These are phyloP conservation scores for Acacia concinna DNA, from an alignment of 331 rosid species.

Conservation along the genomic window DNA sequence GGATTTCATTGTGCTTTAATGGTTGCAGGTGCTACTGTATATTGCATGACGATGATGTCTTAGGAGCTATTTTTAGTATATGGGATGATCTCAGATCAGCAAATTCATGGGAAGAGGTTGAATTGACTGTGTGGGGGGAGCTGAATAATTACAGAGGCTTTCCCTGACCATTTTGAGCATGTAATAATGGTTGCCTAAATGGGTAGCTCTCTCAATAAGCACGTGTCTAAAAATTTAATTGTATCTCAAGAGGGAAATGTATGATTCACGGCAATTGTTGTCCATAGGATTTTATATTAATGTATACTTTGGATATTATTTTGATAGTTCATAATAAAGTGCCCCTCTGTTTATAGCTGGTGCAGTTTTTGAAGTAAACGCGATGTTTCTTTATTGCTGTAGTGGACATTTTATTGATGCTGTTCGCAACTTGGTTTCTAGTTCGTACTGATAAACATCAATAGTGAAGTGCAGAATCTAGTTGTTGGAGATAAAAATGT, in stretches of 20 bases:
- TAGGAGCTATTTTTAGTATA: conserved; percentile 81
- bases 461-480: no score
- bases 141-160: conserved; percentile 73
- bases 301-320: conserved; percentile 11
- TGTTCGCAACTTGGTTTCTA: neutral
- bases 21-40: conserved; percentile 84
- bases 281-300: neutral
- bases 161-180: conserved; percentile 40
- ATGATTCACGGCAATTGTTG: neutral
- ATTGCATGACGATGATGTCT: conserved; percentile 77
- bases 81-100: conserved; percentile 75
- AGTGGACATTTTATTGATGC: neutral
- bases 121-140: conserved; percentile 75
- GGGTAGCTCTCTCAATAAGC: neutral
- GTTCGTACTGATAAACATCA: neutral
- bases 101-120: conserved; percentile 92
- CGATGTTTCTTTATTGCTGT: neutral
- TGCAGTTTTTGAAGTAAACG: neutral
- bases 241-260: neutral
- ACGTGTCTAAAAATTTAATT: neutral
- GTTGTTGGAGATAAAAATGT: no score
- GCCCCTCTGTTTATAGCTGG: neutral
- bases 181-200: conserved; percentile 3
- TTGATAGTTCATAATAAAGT: conserved; percentile 23
- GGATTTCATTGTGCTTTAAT: conserved; percentile 19